Percentiles rank a stretch among this genome's conserved stretches.
These are phyloP conservation scores for Fonsecaea pugnacius DNA, from an alignment of 2,329 filamentous ascomycete genomes.

Conservation along the genomic window DNA sequence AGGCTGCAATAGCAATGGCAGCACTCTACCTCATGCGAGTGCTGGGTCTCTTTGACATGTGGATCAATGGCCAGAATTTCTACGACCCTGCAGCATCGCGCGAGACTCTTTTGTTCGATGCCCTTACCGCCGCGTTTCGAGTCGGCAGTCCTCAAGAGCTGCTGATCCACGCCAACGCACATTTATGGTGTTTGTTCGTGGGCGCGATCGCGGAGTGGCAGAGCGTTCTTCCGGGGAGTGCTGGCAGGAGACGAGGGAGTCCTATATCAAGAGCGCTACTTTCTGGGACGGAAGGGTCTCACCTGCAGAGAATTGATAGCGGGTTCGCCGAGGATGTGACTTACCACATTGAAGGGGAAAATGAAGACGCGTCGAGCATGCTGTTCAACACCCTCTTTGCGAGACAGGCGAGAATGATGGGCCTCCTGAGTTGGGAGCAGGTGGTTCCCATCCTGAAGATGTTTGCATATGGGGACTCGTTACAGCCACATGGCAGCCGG, in stretches of 20 bases:
- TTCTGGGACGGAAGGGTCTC: neutral
- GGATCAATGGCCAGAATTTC: slow-evolving; percentile 14
- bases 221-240: neutral
- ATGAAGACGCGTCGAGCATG: slow-evolving; percentile 6
- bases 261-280: neutral
- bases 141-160: slow-evolving; percentile 4
- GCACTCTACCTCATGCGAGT: slow-evolving; percentile 11
- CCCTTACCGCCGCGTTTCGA: slow-evolving; percentile 7
- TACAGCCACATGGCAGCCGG: slow-evolving; percentile 5
- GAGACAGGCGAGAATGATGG: slow-evolving; percentile 9
- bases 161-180: neutral
- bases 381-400: slow-evolving; percentile 4
- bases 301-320: neutral
- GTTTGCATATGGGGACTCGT: slow-evolving; percentile 2
- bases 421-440: slow-evolving; percentile 7
- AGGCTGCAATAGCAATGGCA: slow-evolving; percentile 4
- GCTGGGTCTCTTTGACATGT: slow-evolving; percentile 12
- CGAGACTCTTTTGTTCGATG: slow-evolving; percentile 5
- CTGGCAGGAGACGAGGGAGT: neutral
- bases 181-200: slow-evolving; percentile 9
- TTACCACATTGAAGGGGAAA: no score
- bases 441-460: slow-evolving; percentile 2
- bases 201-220: slow-evolving; percentile 9
- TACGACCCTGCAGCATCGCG: slow-evolving; percentile 8
- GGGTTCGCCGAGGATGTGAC: neutral